phyloP scores from a whole-genome alignment of 2,329 filamentous ascomycete genomes.

The Nigrospora sphaerica region DNA sequence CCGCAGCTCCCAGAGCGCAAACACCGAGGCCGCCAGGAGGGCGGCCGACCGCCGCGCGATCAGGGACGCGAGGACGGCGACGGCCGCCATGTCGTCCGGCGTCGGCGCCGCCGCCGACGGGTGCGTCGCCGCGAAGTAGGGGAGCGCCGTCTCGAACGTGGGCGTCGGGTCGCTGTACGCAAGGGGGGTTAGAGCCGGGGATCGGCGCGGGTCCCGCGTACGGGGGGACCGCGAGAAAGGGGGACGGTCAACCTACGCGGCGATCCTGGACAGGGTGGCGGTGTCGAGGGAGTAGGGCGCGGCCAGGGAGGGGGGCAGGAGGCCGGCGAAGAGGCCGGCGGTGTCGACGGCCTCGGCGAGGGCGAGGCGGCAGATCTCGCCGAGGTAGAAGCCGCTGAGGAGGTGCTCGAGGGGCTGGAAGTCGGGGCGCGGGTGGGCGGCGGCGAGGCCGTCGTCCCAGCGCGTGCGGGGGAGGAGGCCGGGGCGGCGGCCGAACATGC shows the following conservation, averaged over 20 bases:
- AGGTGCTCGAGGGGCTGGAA: slow-evolving; percentile 37
- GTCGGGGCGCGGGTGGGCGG: slow-evolving; percentile 36
- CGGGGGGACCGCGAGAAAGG: neutral
- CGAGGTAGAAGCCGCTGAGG: slow-evolving; percentile 59
- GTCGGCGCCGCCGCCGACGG: slow-evolving; percentile 27
- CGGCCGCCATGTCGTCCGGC: slow-evolving; percentile 39
- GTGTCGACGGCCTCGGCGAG: slow-evolving; percentile 51
- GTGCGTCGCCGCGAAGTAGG: slow-evolving; percentile 31
- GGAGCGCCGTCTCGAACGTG: slow-evolving; percentile 34
- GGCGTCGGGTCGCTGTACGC: slow-evolving; percentile 35
- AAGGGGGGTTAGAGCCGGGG: slow-evolving; percentile 6
- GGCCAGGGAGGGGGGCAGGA: slow-evolving; percentile 45
- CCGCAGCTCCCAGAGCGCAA: slow-evolving; percentile 51
- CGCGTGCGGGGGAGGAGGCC: slow-evolving; percentile 51
- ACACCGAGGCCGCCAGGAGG: slow-evolving; percentile 51
- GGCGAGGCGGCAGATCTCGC: slow-evolving; percentile 54
- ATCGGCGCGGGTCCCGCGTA: too few species aligned
- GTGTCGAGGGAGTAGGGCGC: slow-evolving; percentile 52
- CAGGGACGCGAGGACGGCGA: slow-evolving; percentile 45
- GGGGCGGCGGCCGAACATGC: slow-evolving; percentile 57
- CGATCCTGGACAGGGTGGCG: slow-evolving; percentile 50
- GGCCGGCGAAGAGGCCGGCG: slow-evolving; percentile 47
- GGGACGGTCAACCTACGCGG: slow-evolving; percentile 37
- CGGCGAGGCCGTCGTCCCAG: slow-evolving; percentile 51
- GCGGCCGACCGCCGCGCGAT: slow-evolving; percentile 53